Percentiles rank a stretch among this genome's conserved stretches.
These are phyloP conservation scores for Candida ipomoeae DNA, from an alignment of 805 yeast species.

Conservation along the genomic window DNA sequence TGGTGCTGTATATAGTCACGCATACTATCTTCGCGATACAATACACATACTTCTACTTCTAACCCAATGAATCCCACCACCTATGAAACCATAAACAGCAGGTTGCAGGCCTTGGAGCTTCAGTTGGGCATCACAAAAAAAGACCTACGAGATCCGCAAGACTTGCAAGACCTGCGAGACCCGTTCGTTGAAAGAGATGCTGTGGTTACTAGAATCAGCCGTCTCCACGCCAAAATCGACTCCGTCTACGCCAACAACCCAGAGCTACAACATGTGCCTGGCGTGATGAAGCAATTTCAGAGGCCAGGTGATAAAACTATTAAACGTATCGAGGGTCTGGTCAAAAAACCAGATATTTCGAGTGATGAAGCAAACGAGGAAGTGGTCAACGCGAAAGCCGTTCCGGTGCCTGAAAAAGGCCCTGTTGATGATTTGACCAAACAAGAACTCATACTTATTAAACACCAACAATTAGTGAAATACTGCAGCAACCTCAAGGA, in stretches of 20 bases:
- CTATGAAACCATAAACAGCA: background rate
- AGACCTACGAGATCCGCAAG: background rate
- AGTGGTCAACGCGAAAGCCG: background rate
- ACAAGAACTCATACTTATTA: constrained; percentile 21
- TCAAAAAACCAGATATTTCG: background rate
- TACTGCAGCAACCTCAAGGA: constrained; percentile 21
- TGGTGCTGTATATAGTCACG: constrained; percentile 1
- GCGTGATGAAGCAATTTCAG: constrained; percentile 7
- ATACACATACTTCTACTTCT: background rate
- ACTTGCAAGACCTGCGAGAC: too few relatives aligned
- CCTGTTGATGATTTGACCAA: constrained; percentile 10
- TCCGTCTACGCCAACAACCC: constrained; percentile 6
- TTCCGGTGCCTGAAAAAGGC: background rate
- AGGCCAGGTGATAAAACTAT: background rate
- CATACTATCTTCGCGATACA: constrained; percentile 1
- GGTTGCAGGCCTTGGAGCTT: constrained; percentile 6
- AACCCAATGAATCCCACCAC: background rate
- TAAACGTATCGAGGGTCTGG: background rate
- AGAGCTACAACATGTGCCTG: constrained; percentile 12
- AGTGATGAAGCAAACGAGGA: background rate
- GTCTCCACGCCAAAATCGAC: constrained; percentile 10
- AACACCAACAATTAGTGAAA: constrained; percentile 19
- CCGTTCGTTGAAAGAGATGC: background rate
- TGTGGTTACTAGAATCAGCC: constrained; percentile 6
- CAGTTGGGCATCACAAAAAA: constrained; percentile 4